Evolutionary conservation across 805 yeast species (phyloP).

Genomic region (Wickerhamomyces kurtzmanii): DNA sequence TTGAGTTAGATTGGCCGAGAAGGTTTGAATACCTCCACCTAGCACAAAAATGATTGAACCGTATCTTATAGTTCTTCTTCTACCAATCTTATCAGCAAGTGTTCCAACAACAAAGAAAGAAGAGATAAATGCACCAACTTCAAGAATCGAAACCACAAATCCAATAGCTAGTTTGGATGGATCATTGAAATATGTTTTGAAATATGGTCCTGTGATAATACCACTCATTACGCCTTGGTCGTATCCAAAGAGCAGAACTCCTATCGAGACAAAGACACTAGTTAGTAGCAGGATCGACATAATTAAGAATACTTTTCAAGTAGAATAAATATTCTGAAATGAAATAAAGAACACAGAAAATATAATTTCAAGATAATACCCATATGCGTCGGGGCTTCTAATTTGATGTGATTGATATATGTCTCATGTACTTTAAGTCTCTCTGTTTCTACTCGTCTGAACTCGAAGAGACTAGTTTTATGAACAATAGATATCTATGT

Average conservation of each 20-base stretch:
- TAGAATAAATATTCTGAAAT: too few relatives aligned
- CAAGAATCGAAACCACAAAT: constrained; percentile 79
- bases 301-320: too few relatives aligned
- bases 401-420: too few relatives aligned
- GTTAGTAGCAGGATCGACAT: too few relatives aligned
- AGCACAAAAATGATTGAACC: constrained; percentile 73
- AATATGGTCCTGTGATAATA: constrained; percentile 63
- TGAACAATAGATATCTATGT: too few relatives aligned
- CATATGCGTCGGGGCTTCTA: too few relatives aligned
- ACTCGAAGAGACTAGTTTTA: too few relatives aligned
- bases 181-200: constrained; percentile 56
- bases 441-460: too few relatives aligned
- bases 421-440: too few relatives aligned
- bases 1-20: constrained; percentile 39
- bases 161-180: constrained; percentile 76
- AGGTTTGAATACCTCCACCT: constrained; percentile 71
- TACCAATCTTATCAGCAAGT: constrained; percentile 69
- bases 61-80: constrained; percentile 66
- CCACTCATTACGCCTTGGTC: constrained; percentile 92
- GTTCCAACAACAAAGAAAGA: constrained; percentile 74
- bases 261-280: constrained; percentile 26
- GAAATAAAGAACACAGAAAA: too few relatives aligned
- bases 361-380: too few relatives aligned
- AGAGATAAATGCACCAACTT: constrained; percentile 77
- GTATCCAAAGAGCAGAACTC: constrained; percentile 66